Base-by-base conservation (phyloP, 2,329 filamentous ascomycete genomes). In the Cadophora gregata region DNA sequence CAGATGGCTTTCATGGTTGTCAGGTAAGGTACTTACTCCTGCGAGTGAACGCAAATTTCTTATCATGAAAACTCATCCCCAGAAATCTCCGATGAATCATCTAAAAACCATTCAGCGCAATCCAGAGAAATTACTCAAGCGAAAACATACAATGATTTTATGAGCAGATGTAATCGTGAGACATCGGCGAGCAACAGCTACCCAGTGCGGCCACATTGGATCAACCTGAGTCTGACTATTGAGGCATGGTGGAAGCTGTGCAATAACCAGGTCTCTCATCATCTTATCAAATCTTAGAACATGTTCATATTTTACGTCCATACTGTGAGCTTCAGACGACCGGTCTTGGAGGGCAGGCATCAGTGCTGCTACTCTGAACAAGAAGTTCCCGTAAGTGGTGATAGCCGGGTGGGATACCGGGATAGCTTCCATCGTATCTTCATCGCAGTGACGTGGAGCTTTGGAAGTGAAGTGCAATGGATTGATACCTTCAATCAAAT, bases 71-170 rank as follows among this genome's bases (percentile, higher is more conserved):
- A 47, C 69, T 69, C 62, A 71, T 62, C 7, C 69, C 67, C 7
- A 71, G 62, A 58, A 71, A 71, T 42, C 63, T 68, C 16, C 69
- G 55, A 59, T 71, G 69, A 33, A 71, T 71, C 69, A 71, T 71
- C 66, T 68, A 16, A 1, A 38, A 10, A 5, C 10, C 25, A 33
- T 45, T 19, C 3, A 29, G 31, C n/a, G 4, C 2, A n/a, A n/a
- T n/a, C n/a, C 19, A n/a, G 16, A 16, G 10, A 42, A 16, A 19
- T 12, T 21, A n/a, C 4, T 45, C 14, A 42, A 19, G 4, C 38
- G 16, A 14, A 12, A 1, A 21, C 21, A 12, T 65, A 68, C 66
- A 48, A 71, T 71, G 1, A 71, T 71, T 45, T 71, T 71, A 50
- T 71, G 69, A n/a, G 69, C 69, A 9, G 67, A 66, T 25, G 69